phyloP scores from a whole-genome alignment of 345 rosid genomes.

The Litchi chinensis region DNA sequence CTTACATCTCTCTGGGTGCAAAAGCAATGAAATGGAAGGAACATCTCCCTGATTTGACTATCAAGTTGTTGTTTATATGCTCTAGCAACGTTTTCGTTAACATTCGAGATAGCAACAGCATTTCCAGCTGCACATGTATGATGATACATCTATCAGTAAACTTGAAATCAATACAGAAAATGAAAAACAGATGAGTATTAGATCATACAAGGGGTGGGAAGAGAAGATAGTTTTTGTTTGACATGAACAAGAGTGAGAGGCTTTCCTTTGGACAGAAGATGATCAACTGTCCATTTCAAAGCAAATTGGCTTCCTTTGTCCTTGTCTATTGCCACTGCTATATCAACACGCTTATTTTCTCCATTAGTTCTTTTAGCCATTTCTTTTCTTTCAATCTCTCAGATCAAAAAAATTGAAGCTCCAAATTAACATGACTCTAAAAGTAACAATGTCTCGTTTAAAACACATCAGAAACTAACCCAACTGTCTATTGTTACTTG shows the following conservation, averaged over 20 bases:
- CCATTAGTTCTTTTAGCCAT: slow-evolving; percentile 14
- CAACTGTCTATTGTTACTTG: not conserved
- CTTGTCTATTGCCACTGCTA: slow-evolving; percentile 71
- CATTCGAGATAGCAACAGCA: slow-evolving; percentile 27
- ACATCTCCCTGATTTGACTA: slow-evolving; percentile 47
- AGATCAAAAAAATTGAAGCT: not conserved
- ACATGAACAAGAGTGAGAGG: slow-evolving; percentile 71
- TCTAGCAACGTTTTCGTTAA: slow-evolving; percentile 32
- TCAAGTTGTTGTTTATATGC: slow-evolving; percentile 33
- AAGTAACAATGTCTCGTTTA: not conserved
- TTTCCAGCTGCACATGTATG: slow-evolving; percentile 41
- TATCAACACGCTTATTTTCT: slow-evolving; percentile 31
- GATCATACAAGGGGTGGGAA: slow-evolving; percentile 38
- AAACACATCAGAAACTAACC: not conserved
- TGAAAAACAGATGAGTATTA: not conserved
- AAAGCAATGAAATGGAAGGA: slow-evolving; percentile 88
- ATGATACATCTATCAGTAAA: not conserved
- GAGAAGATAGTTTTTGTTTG: slow-evolving; percentile 40
- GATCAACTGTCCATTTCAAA: slow-evolving; percentile 72
- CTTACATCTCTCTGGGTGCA: slow-evolving; percentile 80
- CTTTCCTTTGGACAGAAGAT: slow-evolving; percentile 61
- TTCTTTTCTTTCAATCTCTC: not conserved
- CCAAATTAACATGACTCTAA: not conserved
- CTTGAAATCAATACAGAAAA: not conserved
- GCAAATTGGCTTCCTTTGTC: slow-evolving; percentile 83